phyloP scores from a whole-genome alignment of 2,329 filamentous ascomycete species.

The Sporothrix brunneoviolacea region DNA sequence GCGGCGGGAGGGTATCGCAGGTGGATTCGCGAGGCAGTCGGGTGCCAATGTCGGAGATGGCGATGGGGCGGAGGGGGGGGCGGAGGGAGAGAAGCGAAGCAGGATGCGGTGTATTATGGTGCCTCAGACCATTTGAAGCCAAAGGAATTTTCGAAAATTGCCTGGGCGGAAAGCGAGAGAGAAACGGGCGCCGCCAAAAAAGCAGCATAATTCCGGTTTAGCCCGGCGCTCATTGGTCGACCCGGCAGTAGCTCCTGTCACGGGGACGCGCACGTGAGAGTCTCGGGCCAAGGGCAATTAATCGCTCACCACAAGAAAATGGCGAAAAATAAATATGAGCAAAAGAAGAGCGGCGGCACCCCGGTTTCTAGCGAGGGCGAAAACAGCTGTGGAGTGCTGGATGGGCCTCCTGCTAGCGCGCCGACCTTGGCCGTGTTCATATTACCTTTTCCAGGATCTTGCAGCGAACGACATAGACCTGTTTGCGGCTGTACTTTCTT shows the following conservation, averaged over 20 bases:
- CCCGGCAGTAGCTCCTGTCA: slow-evolving; percentile 12
- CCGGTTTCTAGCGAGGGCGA: slow-evolving; percentile 1
- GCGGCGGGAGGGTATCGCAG: slow-evolving; percentile 28
- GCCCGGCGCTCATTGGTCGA: slow-evolving; percentile 22
- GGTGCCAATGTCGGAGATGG: background rate
- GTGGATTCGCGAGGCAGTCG: slow-evolving; percentile 12
- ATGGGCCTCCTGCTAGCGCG: too few species aligned
- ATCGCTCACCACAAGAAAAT: slow-evolving; percentile 16
- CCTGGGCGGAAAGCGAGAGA: slow-evolving; percentile 19
- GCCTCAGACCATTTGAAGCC: slow-evolving; percentile 18
- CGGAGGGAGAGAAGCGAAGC: background rate
- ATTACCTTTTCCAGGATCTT: too few species aligned
- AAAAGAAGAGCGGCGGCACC: background rate
- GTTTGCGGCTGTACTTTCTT: too few species aligned
- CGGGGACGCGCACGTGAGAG: slow-evolving; percentile 13
- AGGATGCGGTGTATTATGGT: slow-evolving; percentile 1
- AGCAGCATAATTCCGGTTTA: slow-evolving; percentile 21
- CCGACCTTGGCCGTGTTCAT: slow-evolving; percentile 11
- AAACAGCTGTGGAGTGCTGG: slow-evolving; percentile 3
- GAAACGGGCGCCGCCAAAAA: slow-evolving; percentile 7
- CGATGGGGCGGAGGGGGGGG: slow-evolving; percentile 19
- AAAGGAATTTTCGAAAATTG: slow-evolving; percentile 17
- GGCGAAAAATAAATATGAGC: background rate
- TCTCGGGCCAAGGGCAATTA: slow-evolving; percentile 16
- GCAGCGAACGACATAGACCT: too few species aligned